Base-by-base conservation (phyloP, 305 asterid genomes). In the Fraxinus nigra region DNA sequence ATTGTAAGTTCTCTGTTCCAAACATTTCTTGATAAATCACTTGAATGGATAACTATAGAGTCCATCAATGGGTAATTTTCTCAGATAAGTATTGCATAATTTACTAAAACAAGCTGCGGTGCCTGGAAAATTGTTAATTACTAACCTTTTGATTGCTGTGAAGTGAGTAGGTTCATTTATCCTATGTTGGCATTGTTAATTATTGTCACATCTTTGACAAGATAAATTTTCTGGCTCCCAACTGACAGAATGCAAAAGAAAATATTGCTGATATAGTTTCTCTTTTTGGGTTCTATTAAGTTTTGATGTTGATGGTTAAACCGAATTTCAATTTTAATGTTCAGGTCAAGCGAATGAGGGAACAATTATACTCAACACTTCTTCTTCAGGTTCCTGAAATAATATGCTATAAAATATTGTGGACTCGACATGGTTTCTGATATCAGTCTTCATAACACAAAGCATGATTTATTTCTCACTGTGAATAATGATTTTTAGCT, bases 311-410 rank as follows among this genome's bases (percentile, higher is more conserved):
- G 20, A 70, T 56, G 34, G 73, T 86, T 79, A 76, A 75, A 18
- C 16, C 65, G 37, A 59, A 75, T 38, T 77, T 76, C 61, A 22
- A 80, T 82, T 76, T 63, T 81, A 65, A 11, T 85, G 69, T 87
- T 84, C 97, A 96, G 99, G 98, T 96, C 86, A 91, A 91, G 88
- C 91, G 98, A 86, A 91, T 94, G 87, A 88, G 99, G 89, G 97
- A 96, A 87, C 91, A 85, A 86, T 86, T 96, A 76, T 96, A 96
- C 86, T 90, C 95, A 48, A 85, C 92, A 78, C 99, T 96, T 82
- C 95, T 96, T 83, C 91, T 88, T 79, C 98, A 96, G 99, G 99
- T 95, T 84, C 46, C 61, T 77, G 78, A 28, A 46, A 78, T 79
- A 78, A 79, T 74, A 73, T 18, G 54, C 75, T 43, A 51, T 35